Base-by-base conservation (phyloP, 2,329 filamentous ascomycete species). In the Fusarium liriodendri region DNA sequence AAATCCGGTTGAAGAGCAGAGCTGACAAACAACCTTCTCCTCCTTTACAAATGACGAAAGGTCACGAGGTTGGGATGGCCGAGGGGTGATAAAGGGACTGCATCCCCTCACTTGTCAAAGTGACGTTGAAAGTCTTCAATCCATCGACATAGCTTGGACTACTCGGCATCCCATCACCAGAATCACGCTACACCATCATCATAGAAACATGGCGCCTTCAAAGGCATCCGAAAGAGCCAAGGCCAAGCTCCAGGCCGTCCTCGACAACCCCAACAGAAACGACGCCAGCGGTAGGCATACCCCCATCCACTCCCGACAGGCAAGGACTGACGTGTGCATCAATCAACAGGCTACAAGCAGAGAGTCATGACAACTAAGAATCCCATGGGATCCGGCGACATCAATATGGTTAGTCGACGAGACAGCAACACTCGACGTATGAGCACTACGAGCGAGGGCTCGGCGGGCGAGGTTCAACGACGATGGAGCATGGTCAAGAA, bases 361-460 rank as follows among this genome's bases (percentile, higher is more conserved):
- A 75, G 73, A 45, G 72, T 75, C 9, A 64, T 75, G 72, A 52
- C 72, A 0, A 75, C 73, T 5, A 73, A 54, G n/a, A 71, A 69
- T 7, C 73, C 73, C 6, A 11, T 70, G 4, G 66, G 66, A 25
- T 50, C 72, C 1, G 73, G 75, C 2, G 70, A 71, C 67, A 64
- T 67, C 25, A 75, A 75, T 16, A 27, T 54, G 11, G 74, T 73
- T 61, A 69, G 58, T 7, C 66, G 73, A 27, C 64, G 72, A 66
- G 72, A 58, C 6, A 75, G 72, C 13, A 72, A 70, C 13, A 63
- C 69, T 10, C 72, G 72, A 55, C 69, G 72, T 6, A 50, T 52
- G 5, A 74, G 72, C 25, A 60, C 72, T 11, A 68, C 66, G 11
- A 75, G 73, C 11, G 70, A 75, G 8, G 72, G 69, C 4, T 75